Base-by-base conservation (phyloP, 305 asterid species). In the Fraxinus greggii region DNA sequence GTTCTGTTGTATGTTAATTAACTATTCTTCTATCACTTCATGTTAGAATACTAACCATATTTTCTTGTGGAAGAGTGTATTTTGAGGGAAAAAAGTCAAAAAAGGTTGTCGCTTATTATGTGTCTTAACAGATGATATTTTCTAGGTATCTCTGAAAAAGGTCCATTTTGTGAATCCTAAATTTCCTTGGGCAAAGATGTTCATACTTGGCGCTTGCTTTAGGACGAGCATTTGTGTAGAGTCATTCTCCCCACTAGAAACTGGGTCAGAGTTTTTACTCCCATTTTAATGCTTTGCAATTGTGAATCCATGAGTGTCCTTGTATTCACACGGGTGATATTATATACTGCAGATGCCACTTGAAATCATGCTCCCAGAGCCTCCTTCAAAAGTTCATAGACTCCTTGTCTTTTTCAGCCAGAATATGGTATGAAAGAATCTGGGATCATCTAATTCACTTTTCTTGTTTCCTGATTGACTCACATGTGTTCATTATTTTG, bases 151-250 rank as follows among this genome's bases (percentile, higher is more conserved):
- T 32, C 79, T 94, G 87, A 89, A 85, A 85, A 92, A 94, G 80
- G 95, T 89, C 76, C 98, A 96, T 88, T 86, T 96, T 73, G 90
- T 94, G 81, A 90, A 89, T 84, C 93, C 98, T 38, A 88, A 87
- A 83, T 96, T 90, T 87, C 81, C 88, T 7, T 96, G 98, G 98
- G 90, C 91, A 70, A 90, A 91, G 88, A 85, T 87, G 84, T 86
- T 93, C 84, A 83, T 94, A 81, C 97, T 96, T 80, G 99, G 97
- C 79, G 91, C 95, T 86, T 94, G 98, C 88, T 82, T 84, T 81
- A 91, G 89, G 85, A 92, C 97, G 77, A 92, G 91, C 81, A 80
- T 94, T 82, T 86, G 69, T 61, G 85, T 96, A 88, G 91, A 93
- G 88, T 86, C 97, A 78, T 96, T 94, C 91, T 96, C 99, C 75